phyloP scores from a whole-genome alignment of 75 land plant species.

The Selaginella moellendorffii region DNA sequence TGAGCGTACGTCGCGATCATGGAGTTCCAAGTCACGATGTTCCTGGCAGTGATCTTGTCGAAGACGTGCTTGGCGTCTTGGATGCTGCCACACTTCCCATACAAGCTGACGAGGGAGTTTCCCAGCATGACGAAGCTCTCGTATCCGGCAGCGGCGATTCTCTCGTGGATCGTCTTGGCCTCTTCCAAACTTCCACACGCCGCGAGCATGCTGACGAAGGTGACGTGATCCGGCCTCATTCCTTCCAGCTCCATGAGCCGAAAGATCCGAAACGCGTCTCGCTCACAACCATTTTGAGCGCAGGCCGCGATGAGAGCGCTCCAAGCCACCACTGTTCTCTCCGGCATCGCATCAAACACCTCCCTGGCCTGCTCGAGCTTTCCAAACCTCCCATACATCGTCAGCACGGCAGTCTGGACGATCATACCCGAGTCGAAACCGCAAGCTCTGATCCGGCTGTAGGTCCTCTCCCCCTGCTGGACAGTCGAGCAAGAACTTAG shows the following conservation, averaged over 20 bases:
- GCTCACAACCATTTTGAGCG: not conserved
- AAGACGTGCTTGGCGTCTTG: not conserved
- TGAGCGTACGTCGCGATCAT: constrained; percentile 5
- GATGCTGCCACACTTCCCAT: constrained; percentile 4
- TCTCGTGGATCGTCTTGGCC: not conserved
- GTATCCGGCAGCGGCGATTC: not conserved
- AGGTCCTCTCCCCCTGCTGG: not conserved
- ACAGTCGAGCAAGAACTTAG: not conserved
- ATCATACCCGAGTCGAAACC: not conserved
- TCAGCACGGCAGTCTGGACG: not conserved
- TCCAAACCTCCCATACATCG: constrained; percentile 6
- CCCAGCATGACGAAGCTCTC: not conserved
- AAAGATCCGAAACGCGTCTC: not conserved
- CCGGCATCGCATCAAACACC: not conserved
- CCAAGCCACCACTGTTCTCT: not conserved
- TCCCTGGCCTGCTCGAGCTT: not conserved
- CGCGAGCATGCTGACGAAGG: not conserved
- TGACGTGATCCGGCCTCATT: not conserved
- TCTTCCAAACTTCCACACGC: not conserved
- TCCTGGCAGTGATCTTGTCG: not conserved
- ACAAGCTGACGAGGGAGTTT: not conserved
- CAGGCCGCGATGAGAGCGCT: not conserved
- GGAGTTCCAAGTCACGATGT: not conserved
- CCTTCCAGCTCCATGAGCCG: constrained; percentile 4
- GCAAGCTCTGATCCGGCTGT: not conserved